Base-by-base conservation (phyloP, 2,329 filamentous ascomycete genomes). In the Trichoderma atroviride region DNA sequence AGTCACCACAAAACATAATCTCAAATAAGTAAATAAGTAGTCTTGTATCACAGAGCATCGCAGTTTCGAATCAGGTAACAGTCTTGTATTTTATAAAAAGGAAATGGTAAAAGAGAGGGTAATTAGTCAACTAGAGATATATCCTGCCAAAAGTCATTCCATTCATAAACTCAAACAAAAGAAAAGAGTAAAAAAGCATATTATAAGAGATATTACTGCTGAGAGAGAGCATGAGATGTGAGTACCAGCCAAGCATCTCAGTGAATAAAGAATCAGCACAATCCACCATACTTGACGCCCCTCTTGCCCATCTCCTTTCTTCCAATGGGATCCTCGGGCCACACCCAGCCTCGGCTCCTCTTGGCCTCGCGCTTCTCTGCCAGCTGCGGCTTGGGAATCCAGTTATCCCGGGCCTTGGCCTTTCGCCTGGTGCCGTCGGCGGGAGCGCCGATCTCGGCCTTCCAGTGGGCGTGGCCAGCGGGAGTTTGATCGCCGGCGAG, bases 331-430 rank as follows among this genome's bases (percentile, higher is more conserved):
- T 94, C 92, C 75, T 94, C 91, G 1, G 92, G 92, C 81, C 89
- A 86, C 0, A 93, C 87, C 92, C 92, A 94, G 0, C 91, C 92
- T 35, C 92, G 81, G 2, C 87, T 84, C 27, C 91, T 81, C 86
- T 93, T 94, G 24, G 91, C 89, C 80, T 92, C 90, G 69, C 88
- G 83, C 89, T 92, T 96, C 87, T 92, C 91, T 37, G 85, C 90
- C 74, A 88, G 84, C 82, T 89, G 92, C 62, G 88, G 89, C 81
- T 84, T 88, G 11, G 92, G 91, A 81, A 94, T 93, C 92, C 92
- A 94, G 27, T 81, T 81, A 79, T 94, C 92, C 53, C 90, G 84
- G n/a, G 88, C 83, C 31, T 90, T 80, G 64, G 89, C 88, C 82
- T 92, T 92, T 76, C 90, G 85, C 47, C 92, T 82, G 1, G 91